Percentiles rank a stretch among this genome's conserved stretches.
Conservation (phyloP, 495 filamentous ascomycete genomes). For the Aspergillus biplanus region DNA sequence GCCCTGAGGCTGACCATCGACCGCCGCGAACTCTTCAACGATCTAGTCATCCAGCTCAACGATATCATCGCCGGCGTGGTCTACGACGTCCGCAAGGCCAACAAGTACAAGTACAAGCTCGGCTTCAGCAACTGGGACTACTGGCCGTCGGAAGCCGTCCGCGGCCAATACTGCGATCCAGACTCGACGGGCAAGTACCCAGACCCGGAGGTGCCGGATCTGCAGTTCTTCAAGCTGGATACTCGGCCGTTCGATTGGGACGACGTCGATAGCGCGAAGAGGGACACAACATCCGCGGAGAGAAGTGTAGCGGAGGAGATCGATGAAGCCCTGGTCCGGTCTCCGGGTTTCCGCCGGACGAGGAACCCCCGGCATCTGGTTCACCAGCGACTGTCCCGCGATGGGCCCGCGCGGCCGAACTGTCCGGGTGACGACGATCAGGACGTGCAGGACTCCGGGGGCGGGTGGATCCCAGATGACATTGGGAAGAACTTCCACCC, state of each 20-base stretch:
- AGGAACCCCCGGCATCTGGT: neutral
- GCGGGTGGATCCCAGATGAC: slow-evolving; percentile 23
- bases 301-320: neutral
- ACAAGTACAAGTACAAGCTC: neutral
- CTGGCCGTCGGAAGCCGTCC: slow-evolving; percentile 18
- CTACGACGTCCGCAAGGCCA: slow-evolving; percentile 18
- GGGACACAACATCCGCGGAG: neutral
- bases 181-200: slow-evolving; percentile 22
- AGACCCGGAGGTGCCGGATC: slow-evolving; percentile 25
- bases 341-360: neutral
- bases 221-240: slow-evolving; percentile 29
- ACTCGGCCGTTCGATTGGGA: slow-evolving; percentile 6
- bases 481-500: slow-evolving; percentile 33
- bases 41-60: slow-evolving; percentile 30
- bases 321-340: neutral
- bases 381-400: neutral
- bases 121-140: slow-evolving; percentile 27
- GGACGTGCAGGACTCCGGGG: neutral
- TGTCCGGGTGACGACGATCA: slow-evolving; percentile 6
- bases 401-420: neutral
- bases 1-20: slow-evolving; percentile 19
- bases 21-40: slow-evolving; percentile 30
- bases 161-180: slow-evolving; percentile 32
- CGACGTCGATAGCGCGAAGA: neutral
- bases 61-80: slow-evolving; percentile 19